phyloP scores from a whole-genome alignment of 768 basidiomycete species.

The Lentinula aciculospora region DNA sequence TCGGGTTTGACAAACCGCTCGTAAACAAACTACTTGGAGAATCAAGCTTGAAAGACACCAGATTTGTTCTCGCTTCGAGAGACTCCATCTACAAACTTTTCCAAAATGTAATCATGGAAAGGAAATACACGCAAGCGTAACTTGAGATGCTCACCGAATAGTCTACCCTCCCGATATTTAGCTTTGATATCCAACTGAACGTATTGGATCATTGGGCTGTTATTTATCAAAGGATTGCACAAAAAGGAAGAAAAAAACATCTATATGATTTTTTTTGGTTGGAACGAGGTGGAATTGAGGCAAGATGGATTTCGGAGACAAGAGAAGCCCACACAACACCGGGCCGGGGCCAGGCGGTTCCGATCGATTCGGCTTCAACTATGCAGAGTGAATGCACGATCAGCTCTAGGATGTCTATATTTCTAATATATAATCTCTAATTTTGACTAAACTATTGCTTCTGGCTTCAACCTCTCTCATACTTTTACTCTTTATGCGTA shows the following conservation, averaged over 20 bases:
- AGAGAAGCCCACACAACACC: neutral
- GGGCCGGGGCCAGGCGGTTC: neutral
- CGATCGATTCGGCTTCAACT: neutral
- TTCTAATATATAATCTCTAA: neutral
- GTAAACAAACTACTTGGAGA: neutral
- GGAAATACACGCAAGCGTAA: neutral
- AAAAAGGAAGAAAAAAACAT: neutral
- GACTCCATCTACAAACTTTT: neutral
- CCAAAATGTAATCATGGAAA: neutral
- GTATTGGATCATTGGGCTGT: neutral
- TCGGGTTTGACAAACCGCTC: neutral
- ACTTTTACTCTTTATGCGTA: no score
- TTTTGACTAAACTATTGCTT: neutral
- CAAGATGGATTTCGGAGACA: slow-evolving; percentile 1
- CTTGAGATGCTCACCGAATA: neutral
- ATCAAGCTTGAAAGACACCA: neutral
- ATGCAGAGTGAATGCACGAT: no score
- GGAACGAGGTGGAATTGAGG: slow-evolving; percentile 1
- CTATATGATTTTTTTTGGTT: neutral
- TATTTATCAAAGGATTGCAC: neutral
- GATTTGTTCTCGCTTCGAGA: neutral
- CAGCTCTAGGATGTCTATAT: no score
- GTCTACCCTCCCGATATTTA: neutral
- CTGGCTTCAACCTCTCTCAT: no score
- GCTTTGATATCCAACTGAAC: neutral